Evolutionary conservation across 768 basidiomycete genomes (phyloP).

Genomic region (Mycena alexandri): DNA sequence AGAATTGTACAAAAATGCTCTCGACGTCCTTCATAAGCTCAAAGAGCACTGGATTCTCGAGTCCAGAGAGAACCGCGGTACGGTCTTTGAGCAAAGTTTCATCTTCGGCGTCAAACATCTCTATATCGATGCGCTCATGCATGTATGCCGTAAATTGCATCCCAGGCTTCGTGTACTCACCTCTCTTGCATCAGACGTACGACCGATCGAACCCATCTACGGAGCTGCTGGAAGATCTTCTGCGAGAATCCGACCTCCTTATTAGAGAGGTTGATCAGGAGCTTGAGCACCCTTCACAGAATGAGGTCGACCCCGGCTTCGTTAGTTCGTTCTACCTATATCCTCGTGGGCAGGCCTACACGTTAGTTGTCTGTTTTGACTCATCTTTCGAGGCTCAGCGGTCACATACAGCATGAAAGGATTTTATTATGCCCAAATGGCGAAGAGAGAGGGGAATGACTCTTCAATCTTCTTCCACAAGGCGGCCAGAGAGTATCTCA

Average conservation of each 20-base stretch:
- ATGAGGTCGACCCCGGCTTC: slow-evolving; percentile 25
- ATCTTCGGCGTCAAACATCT: slow-evolving; percentile 31
- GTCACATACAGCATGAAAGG: slow-evolving; percentile 28
- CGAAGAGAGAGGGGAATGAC: not conserved
- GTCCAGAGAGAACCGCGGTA: slow-evolving; percentile 19
- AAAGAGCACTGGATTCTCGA: slow-evolving; percentile 27
- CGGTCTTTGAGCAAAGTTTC: slow-evolving; percentile 36
- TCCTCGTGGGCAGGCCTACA: slow-evolving; percentile 33
- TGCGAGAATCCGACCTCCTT: slow-evolving; percentile 30
- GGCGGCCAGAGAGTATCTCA: slow-evolving; percentile 30
- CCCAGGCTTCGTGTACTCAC: no score
- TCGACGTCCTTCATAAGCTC: slow-evolving; percentile 32
- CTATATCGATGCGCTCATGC: slow-evolving; percentile 36
- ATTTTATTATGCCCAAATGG: slow-evolving; percentile 26
- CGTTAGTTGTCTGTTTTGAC: slow-evolving; percentile 18
- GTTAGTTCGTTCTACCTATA: slow-evolving; percentile 33
- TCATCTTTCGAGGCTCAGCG: not conserved
- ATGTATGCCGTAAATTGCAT: slow-evolving; percentile 20
- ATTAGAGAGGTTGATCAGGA: slow-evolving; percentile 30
- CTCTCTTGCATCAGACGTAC: not conserved
- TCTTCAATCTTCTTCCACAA: slow-evolving; percentile 4
- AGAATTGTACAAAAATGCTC: slow-evolving; percentile 24
- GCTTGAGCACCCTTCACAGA: slow-evolving; percentile 11
- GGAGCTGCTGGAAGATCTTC: slow-evolving; percentile 19
- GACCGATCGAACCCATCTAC: not conserved